Conservation (phyloP, 2,329 filamentous ascomycete genomes). For the Paraphoma sp. region DNA sequence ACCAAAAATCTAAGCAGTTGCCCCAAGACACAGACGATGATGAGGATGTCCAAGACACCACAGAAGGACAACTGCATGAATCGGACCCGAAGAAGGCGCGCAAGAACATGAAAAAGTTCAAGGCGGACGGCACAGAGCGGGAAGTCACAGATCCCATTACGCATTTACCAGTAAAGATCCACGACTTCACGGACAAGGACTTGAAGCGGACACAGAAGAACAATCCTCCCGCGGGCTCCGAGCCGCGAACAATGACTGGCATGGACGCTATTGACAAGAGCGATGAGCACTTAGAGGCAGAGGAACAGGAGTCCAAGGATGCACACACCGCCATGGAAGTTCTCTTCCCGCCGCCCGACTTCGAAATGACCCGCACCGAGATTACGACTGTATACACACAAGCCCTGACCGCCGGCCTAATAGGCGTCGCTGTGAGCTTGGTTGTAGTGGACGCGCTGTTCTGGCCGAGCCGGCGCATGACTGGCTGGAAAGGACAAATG, state of each 20-base stretch:
- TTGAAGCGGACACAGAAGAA: constrained; percentile 59
- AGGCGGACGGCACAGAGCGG: constrained; percentile 56
- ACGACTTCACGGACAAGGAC: constrained; percentile 71
- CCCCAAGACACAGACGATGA: constrained; percentile 28
- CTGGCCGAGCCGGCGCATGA: constrained; percentile 37
- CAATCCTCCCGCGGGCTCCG: constrained; percentile 49
- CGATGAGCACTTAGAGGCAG: constrained; percentile 51
- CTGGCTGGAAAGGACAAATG: constrained; percentile 40
- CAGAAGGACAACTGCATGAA: constrained; percentile 47
- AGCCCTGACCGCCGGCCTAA: constrained; percentile 51
- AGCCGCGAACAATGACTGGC: constrained; percentile 53
- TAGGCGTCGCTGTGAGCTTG: constrained; percentile 43
- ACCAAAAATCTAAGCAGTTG: constrained; percentile 15
- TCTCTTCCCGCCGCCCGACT: constrained; percentile 62
- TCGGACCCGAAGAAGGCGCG: constrained; percentile 55
- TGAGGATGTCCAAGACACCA: constrained; percentile 50
- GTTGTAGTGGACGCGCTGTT: constrained; percentile 44
- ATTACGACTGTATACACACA: constrained; percentile 54
- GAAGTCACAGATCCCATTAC: constrained; percentile 77
- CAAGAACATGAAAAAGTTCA: constrained; percentile 58
- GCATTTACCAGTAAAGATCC: constrained; percentile 71
- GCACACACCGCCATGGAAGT: constrained; percentile 55
- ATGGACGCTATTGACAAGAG: constrained; percentile 54
- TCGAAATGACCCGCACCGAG: constrained; percentile 53
- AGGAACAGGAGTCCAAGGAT: constrained; percentile 51